phyloP scores from a whole-genome alignment of 768 basidiomycete species.

The Rhodotorula kratochvilovae region DNA sequence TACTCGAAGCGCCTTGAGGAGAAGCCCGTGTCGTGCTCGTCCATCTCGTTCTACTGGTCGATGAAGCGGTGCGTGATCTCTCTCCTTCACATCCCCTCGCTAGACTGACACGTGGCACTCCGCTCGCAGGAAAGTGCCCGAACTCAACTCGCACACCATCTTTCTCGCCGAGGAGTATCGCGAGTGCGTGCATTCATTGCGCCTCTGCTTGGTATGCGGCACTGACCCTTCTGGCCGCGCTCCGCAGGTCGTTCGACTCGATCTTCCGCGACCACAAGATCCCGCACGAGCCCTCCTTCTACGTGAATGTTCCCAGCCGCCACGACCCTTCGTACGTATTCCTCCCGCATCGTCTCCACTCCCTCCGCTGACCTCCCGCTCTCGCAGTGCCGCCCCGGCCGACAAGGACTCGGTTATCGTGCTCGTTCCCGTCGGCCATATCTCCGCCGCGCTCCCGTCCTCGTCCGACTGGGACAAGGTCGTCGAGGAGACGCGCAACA shows the following conservation, averaged over 20 bases:
- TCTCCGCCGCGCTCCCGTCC: slow-evolving; percentile 37
- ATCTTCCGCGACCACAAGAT: slow-evolving; percentile 51
- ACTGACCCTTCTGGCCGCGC: accelerated
- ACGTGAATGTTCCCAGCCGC: slow-evolving; percentile 51
- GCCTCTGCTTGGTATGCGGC: background rate
- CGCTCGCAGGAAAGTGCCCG: slow-evolving; percentile 30
- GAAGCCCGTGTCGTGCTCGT: slow-evolving; percentile 47
- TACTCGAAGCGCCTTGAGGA: slow-evolving; percentile 36
- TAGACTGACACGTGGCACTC: background rate
- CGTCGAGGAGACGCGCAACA: slow-evolving; percentile 28
- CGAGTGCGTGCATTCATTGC: slow-evolving; percentile 39
- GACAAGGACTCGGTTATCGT: slow-evolving; percentile 50
- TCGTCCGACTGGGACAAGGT: slow-evolving; percentile 30
- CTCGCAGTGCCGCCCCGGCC: slow-evolving; percentile 47
- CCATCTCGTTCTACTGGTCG: slow-evolving; percentile 52
- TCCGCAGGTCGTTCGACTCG: slow-evolving; percentile 46
- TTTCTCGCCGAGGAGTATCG: slow-evolving; percentile 52
- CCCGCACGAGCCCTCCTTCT: slow-evolving; percentile 51
- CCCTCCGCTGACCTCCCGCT: background rate
- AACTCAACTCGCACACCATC: slow-evolving; percentile 51
- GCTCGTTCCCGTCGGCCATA: slow-evolving; percentile 50
- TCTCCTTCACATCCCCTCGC: too few relatives aligned
- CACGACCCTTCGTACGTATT: slow-evolving; percentile 46
- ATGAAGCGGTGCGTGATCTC: slow-evolving; percentile 46
- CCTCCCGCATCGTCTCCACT: accelerated